Conservation (phyloP, 768 basidiomycete genomes). For the Neoboletus magnificus region DNA sequence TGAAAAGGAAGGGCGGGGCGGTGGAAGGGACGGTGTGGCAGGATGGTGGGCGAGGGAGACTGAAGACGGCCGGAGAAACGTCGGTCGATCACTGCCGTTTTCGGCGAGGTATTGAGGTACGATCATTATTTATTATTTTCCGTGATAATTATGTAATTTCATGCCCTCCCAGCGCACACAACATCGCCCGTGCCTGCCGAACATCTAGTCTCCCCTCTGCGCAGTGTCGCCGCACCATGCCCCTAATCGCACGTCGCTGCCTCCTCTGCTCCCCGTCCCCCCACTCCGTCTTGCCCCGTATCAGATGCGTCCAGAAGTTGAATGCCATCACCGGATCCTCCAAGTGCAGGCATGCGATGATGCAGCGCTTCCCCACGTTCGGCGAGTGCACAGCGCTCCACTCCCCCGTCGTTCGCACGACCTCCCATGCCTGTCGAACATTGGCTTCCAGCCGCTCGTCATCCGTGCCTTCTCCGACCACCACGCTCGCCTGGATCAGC, state of each 20-base stretch:
- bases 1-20: background rate
- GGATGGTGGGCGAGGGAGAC: background rate
- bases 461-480: conserved; percentile 23
- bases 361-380: conserved; percentile 50
- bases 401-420: conserved; percentile 39
- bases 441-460: conserved; percentile 29
- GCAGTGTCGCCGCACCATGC: conserved; percentile 30
- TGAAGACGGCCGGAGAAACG: conserved; percentile 47
- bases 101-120: too few relatives aligned
- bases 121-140: background rate
- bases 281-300: conserved; percentile 47
- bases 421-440: conserved; percentile 40
- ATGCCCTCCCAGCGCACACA: conserved; percentile 15
- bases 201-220: conserved; percentile 25
- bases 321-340: conserved; percentile 52
- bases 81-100: conserved; percentile 39
- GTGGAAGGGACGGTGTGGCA: background rate
- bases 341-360: conserved; percentile 46
- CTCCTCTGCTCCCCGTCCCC: conserved; percentile 42
- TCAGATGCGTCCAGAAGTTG: conserved; percentile 54
- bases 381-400: conserved; percentile 39
- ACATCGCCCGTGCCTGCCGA: conserved; percentile 17
- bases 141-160: conserved; percentile 7
- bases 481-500: conserved; percentile 44
- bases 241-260: conserved; percentile 42